phyloP scores from a whole-genome alignment of 257 asterid species.

The Petunia axillaris region DNA sequence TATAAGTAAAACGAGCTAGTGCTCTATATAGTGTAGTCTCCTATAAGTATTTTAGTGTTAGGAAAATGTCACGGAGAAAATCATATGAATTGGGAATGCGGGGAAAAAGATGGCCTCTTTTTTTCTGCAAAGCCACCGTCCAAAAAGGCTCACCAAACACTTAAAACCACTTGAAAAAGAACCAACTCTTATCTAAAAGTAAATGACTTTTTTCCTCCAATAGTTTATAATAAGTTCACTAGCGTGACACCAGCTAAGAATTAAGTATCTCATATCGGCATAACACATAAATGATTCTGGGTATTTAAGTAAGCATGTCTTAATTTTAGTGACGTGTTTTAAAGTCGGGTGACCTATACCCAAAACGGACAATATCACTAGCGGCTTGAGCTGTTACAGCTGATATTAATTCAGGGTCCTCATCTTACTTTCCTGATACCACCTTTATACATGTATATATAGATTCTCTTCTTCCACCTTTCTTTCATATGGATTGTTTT shows the following conservation, averaged over 20 bases:
- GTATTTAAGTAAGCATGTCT: too few species aligned
- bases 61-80: constrained; percentile 32
- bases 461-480: not conserved
- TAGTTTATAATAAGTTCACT: not conserved
- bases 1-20: not conserved
- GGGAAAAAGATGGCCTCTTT: constrained; percentile 31
- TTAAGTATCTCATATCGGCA: too few species aligned
- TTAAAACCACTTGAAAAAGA: not conserved
- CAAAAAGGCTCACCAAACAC: constrained; percentile 35
- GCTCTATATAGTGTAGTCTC: constrained; percentile 9
- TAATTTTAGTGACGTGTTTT: too few species aligned
- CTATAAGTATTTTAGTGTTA: constrained; percentile 18
- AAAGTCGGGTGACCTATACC: too few species aligned
- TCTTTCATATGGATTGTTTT: not conserved
- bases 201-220: not conserved
- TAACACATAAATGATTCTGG: too few species aligned
- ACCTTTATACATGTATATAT: not conserved
- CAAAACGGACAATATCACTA: too few species aligned
- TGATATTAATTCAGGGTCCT: not conserved
- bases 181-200: constrained; percentile 3
- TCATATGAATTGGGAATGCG: constrained; percentile 29
- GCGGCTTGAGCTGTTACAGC: too few species aligned
- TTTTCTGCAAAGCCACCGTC: constrained; percentile 32
- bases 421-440: not conserved
- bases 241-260: too few species aligned